Evolutionary conservation across 768 basidiomycete species (phyloP), one percentile per base, ranked within the genome.

Genomic region (Psilocybe cubensis): DNA sequence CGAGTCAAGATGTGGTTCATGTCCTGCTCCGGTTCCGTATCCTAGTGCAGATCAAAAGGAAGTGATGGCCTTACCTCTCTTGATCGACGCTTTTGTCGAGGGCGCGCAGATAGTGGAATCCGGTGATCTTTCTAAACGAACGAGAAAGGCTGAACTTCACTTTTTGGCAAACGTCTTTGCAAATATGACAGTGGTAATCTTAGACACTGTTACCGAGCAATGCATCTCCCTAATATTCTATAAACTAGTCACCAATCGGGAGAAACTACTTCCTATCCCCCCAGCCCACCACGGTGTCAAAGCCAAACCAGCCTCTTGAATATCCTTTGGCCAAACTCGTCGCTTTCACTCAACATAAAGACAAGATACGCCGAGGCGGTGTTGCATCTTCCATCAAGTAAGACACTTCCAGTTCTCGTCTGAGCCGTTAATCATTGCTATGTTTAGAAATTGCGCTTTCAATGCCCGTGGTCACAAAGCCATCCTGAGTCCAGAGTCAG

Each of bases 151-250:
- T 46, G 79, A 89, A 44, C 79, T 96, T 17, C 91, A 98, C 73
- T 98, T 98, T 72, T 77, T 98, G 20, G 87, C 96, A 1, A 92
- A 89, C 61, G 96, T 98, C 11, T 97, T 98, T 67, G 94, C 95
- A 10, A 98, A 98, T 68, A 72, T 97, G 54, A 90, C 84, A 50
- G 82, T 84, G 62, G 96, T 95, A 67, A 66, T 87, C 77, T 11
- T 12, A 14, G 3, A 47, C 6, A 27, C 24, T 28, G 4, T 23
- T 18, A 35, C 5, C n/a, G 8, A 27, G 14, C 9, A 23, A 9
- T 3, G 8, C 3, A 33, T 11, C 3, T 43, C 49, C 28, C 50
- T 51, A n/a, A 46, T 29, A 49, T 58, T 5, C 27, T 9, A 44
- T 38, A 0, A 38, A 51, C 8, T 59, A 96, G 94, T 80, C 87